Evolutionary conservation across 2,329 filamentous ascomycete species (phyloP), one percentile per base, ranked within the genome.

Genomic region (Cryphonectria nitschkei): DNA sequence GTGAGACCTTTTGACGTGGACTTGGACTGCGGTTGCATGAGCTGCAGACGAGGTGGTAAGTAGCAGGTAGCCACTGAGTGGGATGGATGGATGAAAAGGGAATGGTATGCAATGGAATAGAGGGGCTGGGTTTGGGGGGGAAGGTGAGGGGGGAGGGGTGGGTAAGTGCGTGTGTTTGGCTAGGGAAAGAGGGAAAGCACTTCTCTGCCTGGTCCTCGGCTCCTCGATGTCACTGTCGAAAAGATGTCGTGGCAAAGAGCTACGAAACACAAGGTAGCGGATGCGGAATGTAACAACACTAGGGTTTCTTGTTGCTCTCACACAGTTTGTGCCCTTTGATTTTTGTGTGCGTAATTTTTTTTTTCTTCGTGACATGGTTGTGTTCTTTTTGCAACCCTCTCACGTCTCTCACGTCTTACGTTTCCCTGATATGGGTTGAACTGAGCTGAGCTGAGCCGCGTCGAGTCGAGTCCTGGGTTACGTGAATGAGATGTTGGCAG

Each of bases 1-100:
- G 60, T 29, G 29, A 34, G 50, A 32, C 52, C 41, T 34, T n/a
- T 72, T 66, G 71, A 68, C 65, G 68, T 68, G 71, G 71, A 72
- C 65, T 72, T 62, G 65, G 71, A 68, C 66, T 60, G 71, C 68
- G 64, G 39, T 61, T 62, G 58, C 22, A 52, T 32, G 54, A 39
- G 56, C 39, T 68, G 70, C 60, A 46, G 26, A 56, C 29, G 50
- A 39, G 16, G 6, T n/a, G 43, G 34, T 13, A 14, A 4, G 9
- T 9, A 26, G 3, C 26, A 14, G 9, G 9, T 9, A 26, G 3
- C 26, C 34, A 34, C 34, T 34, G 6, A 34, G 34, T 34, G 19
- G 46, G 19, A 62, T 37, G 19, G 52, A 32, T 14, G 34, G 50
- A 56, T 56, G 46, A 22, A 46, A 50, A 50, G 29, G 32, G 50